Conservation (phyloP, 148 eudicot genomes). For the Rhododendron kiyosumense region DNA sequence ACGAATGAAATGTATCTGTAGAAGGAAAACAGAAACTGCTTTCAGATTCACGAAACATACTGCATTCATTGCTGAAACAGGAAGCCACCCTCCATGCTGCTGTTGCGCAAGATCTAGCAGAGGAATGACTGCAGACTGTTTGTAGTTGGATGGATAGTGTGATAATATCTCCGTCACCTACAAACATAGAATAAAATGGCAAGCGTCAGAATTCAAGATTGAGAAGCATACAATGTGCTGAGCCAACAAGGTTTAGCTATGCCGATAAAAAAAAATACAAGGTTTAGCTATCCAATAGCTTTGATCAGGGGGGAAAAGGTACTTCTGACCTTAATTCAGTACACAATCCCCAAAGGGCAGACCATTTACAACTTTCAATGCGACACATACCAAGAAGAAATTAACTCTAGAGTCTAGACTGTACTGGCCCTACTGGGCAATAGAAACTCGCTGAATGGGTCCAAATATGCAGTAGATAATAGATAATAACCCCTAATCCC, state of each 20-base stretch:
- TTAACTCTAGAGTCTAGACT: not conserved
- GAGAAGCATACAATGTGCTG: not conserved
- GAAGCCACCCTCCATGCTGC: conserved; percentile 98
- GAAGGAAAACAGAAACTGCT: not conserved
- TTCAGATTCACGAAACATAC: conserved; percentile 35
- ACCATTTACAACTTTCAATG: not conserved
- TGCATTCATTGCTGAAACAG: conserved; percentile 99
- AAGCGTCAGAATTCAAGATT: not conserved
- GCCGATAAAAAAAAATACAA: too few species aligned
- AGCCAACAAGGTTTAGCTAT: not conserved
- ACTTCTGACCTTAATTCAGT: not conserved
- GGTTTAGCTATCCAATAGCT: not conserved
- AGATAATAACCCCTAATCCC: not conserved
- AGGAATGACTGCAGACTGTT: conserved; percentile 98
- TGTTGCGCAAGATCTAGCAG: conserved; percentile 97
- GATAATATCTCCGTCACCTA: conserved; percentile 90
- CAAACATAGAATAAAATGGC: conserved; percentile 1
- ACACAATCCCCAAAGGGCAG: not conserved
- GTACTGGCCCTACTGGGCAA: not conserved
- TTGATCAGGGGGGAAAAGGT: not conserved
- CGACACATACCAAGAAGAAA: not conserved
- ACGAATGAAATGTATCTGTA: not conserved
- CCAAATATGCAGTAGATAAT: not conserved
- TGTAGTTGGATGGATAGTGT: conserved; percentile 91
- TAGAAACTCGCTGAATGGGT: not conserved